Evolutionary conservation across 805 yeast genomes (phyloP).

Genomic region (Suhomyces xylopsoci): DNA sequence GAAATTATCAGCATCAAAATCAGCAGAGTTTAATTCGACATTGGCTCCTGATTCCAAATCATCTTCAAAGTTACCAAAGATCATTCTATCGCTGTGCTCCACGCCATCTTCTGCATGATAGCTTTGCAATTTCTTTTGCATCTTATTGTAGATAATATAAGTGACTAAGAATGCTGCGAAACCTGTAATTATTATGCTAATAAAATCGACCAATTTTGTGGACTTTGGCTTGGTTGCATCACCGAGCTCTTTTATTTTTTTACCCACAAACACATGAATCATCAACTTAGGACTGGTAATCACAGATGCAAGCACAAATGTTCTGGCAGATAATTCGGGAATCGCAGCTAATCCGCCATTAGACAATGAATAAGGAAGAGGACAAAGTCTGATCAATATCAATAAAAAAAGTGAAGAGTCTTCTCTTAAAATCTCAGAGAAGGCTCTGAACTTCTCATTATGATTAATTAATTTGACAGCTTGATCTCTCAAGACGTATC

Average conservation of each 20-base stretch:
- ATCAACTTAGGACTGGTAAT: conserved; percentile 79
- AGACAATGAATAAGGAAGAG: conserved; percentile 87
- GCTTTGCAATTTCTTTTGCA: conserved; percentile 36
- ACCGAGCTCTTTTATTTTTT: conserved; percentile 67
- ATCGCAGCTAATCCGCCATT: conserved; percentile 91
- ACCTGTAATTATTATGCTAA: conserved; percentile 58
- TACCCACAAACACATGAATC: conserved; percentile 76
- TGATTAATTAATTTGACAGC: conserved; percentile 60
- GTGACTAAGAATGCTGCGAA: conserved; percentile 57
- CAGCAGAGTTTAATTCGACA: conserved; percentile 36
- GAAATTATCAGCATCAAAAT: conserved; percentile 40
- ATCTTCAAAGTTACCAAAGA: conserved; percentile 41
- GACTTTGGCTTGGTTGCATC: conserved; percentile 46
- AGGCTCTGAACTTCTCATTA: conserved; percentile 67
- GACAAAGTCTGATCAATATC: conserved; percentile 77
- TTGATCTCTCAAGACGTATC: conserved; percentile 52
- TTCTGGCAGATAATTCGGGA: conserved; percentile 63
- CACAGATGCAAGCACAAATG: conserved; percentile 67
- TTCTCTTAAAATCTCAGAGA: conserved; percentile 70
- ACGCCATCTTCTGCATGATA: conserved; percentile 18
- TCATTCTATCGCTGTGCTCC: conserved; percentile 27
- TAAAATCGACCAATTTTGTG: conserved; percentile 57
- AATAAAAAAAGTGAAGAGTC: conserved; percentile 61
- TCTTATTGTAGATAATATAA: conserved; percentile 59
- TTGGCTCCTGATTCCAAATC: conserved; percentile 28